A percentile compares a stretch with the other conserved stretches of the same genome.
Conservation (phyloP, 192 early-diverging fungal species). For the Borealophlyctis nickersoniae region DNA sequence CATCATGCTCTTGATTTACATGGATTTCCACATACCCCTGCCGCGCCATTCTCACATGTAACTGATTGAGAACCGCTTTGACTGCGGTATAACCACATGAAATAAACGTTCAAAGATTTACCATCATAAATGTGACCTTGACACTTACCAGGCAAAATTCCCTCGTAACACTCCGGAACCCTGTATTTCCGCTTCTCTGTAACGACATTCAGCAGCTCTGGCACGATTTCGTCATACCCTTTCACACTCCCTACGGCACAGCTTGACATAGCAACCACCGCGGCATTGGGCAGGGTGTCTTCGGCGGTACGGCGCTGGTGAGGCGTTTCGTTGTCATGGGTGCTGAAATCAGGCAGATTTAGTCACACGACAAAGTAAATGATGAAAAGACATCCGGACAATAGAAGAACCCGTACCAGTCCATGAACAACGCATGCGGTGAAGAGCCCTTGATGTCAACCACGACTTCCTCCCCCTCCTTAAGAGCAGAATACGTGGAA, state of each 20-base stretch:
- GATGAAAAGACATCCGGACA: background rate
- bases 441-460: slow-evolving; percentile 72
- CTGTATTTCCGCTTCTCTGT: slow-evolving; percentile 79
- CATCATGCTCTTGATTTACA: slow-evolving; percentile 91
- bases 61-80: slow-evolving; percentile 67
- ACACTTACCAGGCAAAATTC: slow-evolving; percentile 55
- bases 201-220: slow-evolving; percentile 82
- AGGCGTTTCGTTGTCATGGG: slow-evolving; percentile 98
- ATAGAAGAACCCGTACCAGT: slow-evolving; percentile 57
- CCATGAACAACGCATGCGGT: slow-evolving; percentile 96
- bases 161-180: slow-evolving; percentile 53
- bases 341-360: slow-evolving; percentile 45
- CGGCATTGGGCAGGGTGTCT: slow-evolving; percentile 90
- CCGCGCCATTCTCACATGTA: slow-evolving; percentile 81
- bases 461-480: slow-evolving; percentile 51
- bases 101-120: too few relatives aligned
- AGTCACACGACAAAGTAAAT: background rate
- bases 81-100: slow-evolving; percentile 45
- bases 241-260: slow-evolving; percentile 95
- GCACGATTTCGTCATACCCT: slow-evolving; percentile 95
- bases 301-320: slow-evolving; percentile 83
- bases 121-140: too few relatives aligned
- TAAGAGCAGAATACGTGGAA: slow-evolving; percentile 18
- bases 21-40: slow-evolving; percentile 88
- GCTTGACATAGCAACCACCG: slow-evolving; percentile 82